Conservation (phyloP, 805 yeast species). For the Komagataella phaffii region DNA sequence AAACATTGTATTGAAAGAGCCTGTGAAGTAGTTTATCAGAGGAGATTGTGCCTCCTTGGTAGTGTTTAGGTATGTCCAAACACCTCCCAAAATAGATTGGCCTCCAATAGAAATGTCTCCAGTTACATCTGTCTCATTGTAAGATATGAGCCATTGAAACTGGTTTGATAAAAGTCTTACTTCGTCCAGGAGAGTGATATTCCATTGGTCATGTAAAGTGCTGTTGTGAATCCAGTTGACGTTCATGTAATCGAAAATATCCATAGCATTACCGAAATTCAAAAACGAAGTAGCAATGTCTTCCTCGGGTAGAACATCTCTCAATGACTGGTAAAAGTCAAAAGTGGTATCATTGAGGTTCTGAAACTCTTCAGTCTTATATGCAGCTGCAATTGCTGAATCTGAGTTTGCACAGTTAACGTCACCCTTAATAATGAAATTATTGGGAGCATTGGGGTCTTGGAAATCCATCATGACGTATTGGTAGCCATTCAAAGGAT, state of each 20-base stretch:
- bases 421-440: conserved; percentile 29
- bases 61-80: conserved; percentile 19
- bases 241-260: conserved; percentile 24
- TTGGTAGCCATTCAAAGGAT: conserved; percentile 31
- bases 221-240: conserved; percentile 28
- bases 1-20: conserved; percentile 30
- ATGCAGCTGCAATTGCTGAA: conserved; percentile 18
- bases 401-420: conserved; percentile 25
- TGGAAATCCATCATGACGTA: conserved; percentile 26
- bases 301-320: conserved; percentile 12
- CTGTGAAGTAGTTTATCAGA: conserved; percentile 26
- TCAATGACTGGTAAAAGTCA: conserved; percentile 23
- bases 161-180: conserved; percentile 24
- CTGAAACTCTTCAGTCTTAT: conserved; percentile 16
- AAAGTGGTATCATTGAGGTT: conserved; percentile 20
- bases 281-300: conserved; percentile 13
- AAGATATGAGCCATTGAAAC: conserved; percentile 23
- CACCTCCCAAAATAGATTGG: conserved; percentile 22
- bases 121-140: conserved; percentile 15
- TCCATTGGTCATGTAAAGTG: conserved; percentile 19
- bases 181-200: conserved; percentile 15
- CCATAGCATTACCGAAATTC: conserved; percentile 24
- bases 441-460: conserved; percentile 19
- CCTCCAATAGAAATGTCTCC: conserved; percentile 27
- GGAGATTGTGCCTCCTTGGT: conserved; percentile 22